Base-by-base conservation (phyloP, 192 early-diverging fungal genomes). In the Thoreauomyces humboldtii region DNA sequence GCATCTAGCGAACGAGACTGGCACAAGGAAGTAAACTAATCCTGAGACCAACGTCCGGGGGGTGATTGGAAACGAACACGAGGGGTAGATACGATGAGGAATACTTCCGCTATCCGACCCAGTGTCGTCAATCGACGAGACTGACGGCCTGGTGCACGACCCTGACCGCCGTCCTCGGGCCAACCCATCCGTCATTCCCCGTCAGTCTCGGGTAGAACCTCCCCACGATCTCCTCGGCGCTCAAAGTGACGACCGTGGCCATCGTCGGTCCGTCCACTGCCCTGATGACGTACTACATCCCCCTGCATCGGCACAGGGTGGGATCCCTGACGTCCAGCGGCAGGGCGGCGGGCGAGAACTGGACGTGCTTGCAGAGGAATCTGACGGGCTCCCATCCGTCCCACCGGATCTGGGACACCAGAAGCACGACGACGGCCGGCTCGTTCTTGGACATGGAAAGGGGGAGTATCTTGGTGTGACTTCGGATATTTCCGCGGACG, bases 181-280 rank as follows among this genome's bases (percentile, higher is more conserved):
- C 55, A 2, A 34, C 28, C 55, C 55, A 57, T n/a, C 55, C 55
- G 38, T 57, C 55, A 9, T 37, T 37, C n/a, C 55, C 55, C n/a
- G 17, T 37, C 55, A 57, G 19, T 4, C 35, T 34, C 19, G 55
- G 55, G 35, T 57, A 57, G 25, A 7, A 57, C 2, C 55, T 15
- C 7, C 55, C 55, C 15, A 57, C 33, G 19, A 57, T 37, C 32
- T 57, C 12, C 6, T 57, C 55, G n/a, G 38, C 55, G 2, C 32
- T 5, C 4, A 52, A 27, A 4, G 50, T 52, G 4, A 52, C 19
- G 2, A 29, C 2, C 5, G 21, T 15, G 6, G 21, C 29, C 27
- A 4, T 28, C 29, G n/a, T n/a, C n/a, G n/a, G n/a, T n/a, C n/a
- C n/a, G n/a, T 31, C 9, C 17, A 7, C 32, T 14, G 25, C 29